phyloP scores from a whole-genome alignment of 192 early-diverging fungal genomes.

The Paraglomus occultum region DNA sequence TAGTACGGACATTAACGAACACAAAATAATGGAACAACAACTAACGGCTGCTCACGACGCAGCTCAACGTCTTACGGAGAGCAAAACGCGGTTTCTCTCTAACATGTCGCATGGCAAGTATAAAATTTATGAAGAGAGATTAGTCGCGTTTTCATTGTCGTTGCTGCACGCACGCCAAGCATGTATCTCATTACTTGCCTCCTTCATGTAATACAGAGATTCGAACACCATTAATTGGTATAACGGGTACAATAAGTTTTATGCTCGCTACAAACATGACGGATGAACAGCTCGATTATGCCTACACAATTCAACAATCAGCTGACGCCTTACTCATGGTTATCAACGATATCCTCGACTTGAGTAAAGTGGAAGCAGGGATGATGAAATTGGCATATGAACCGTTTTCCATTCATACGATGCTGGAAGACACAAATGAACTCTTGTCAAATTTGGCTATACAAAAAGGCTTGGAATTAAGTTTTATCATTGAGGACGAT shows the following conservation, averaged over 20 bases:
- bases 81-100: slow-evolving; percentile 59
- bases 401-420: slow-evolving; percentile 58
- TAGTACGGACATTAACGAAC: slow-evolving; percentile 60
- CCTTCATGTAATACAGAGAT: slow-evolving; percentile 48
- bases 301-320: slow-evolving; percentile 73
- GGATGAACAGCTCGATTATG: slow-evolving; percentile 74
- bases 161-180: background rate
- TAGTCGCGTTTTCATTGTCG: background rate
- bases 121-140: no score
- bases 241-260: slow-evolving; percentile 73
- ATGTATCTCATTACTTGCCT: background rate
- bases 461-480: slow-evolving; percentile 67
- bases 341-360: slow-evolving; percentile 82
- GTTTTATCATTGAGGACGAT: slow-evolving; percentile 66
- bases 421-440: slow-evolving; percentile 71
- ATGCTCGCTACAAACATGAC: slow-evolving; percentile 75
- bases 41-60: slow-evolving; percentile 58
- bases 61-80: slow-evolving; percentile 58
- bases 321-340: slow-evolving; percentile 74
- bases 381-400: slow-evolving; percentile 77
- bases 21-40: slow-evolving; percentile 55
- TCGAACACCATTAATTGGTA: slow-evolving; percentile 80
- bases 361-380: slow-evolving; percentile 82
- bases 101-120: slow-evolving; percentile 59
- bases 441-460: slow-evolving; percentile 68